Base-by-base conservation (phyloP, 352 stramenopile species). In the Phytopythium mirpurense region DNA sequence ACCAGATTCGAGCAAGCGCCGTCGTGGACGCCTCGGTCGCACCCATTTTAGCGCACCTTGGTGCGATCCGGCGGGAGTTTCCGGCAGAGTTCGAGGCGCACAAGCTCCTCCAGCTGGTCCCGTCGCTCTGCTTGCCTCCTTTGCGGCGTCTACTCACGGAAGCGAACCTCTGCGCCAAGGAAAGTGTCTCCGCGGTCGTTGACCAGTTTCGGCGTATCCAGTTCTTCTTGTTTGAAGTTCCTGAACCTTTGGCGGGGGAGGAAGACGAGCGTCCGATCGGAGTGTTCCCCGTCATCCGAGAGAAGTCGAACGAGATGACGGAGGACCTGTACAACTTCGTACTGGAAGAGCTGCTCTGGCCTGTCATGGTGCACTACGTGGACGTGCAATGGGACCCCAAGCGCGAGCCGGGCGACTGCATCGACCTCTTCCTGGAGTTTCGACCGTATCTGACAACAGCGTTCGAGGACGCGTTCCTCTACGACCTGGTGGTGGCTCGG, bases 301-400 rank as follows among this genome's bases (percentile, higher is more conserved):
- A 90, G 36, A 85, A 88, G 44, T 65, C 69, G 0, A 71, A 73
- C 58, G 70, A 61, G 5, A 58, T 77, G 18, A 74, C 76, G 11
- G 73, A 85, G 45, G 75, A 89, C 26, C 52, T 89, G 12, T 91
- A 89, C 63, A 93, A 93, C 49, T 82, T 74, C 37, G 74, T 93
- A 5, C 55, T 93, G 31, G 83, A 93, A 53, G 78, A 91, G 59
- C 70, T 72, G 5, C 59, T 93, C 12, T 93, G 83, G 83, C 78
- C 78, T 19, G 66, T 71, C 15, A 67, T 83, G 50, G 68, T 75
- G 34, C 80, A 90, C 27, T 86, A 73, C 19, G 68, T 93, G 8
- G 88, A 77, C 41, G 69, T 83, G 29, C 68, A 81, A 24, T 93
- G 83, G 83, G 43, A 81, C 41, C 54, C 71, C 16, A 78, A 74